Evolutionary conservation across 2,329 filamentous ascomycete genomes (phyloP), one percentile per base, ranked within the genome.

Genomic region (Colletotrichum sp.): DNA sequence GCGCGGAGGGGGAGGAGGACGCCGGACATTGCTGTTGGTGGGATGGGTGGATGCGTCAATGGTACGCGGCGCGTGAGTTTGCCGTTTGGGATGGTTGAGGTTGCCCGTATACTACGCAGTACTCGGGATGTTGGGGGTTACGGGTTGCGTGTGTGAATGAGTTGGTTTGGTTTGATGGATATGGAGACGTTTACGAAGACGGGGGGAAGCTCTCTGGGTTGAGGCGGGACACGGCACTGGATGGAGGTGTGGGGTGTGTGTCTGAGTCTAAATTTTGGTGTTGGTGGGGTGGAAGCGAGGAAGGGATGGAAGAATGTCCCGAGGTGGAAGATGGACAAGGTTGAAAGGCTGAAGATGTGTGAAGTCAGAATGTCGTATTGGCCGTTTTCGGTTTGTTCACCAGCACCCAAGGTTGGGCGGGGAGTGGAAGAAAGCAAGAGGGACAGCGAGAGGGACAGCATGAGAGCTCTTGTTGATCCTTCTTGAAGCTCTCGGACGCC

Each of bases 1-100:
- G 88, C 88, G 57, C 82, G 80, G 77, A 84, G 81, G 28, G 81
- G 73, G 57, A 71, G 74, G 3, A 66, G 74, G 62, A 59, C 10
- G 13, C 71, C 63, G 44, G 70, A 72, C 59, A 78, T 75, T 65
- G 16, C 28, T 68, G n/a, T 16, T n/a, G 24, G 21, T 8, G 57
- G 21, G 59, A n/a, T 26, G 21, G 12, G 12, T n/a, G 21, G 6
- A 16, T 60, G 70, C 30, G 34, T 21, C 24, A 30, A n/a, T 18
- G 6, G 15, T 60, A 60, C 26, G n/a, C 44, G 44, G 44, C 44
- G 10, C n/a, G n/a, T 52, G n/a, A 52, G 10, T 3, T 49, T 49
- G 18, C 39, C 39, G 39, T n/a, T 49, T n/a, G 39, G 39, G 18
- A n/a, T 0, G 18, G 1, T 49, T 49, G 39, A 49, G 39, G 18